Evolutionary conservation across 352 stramenopile genomes (phyloP).

Genomic region (Phytophthora macrochlamydospora): DNA sequence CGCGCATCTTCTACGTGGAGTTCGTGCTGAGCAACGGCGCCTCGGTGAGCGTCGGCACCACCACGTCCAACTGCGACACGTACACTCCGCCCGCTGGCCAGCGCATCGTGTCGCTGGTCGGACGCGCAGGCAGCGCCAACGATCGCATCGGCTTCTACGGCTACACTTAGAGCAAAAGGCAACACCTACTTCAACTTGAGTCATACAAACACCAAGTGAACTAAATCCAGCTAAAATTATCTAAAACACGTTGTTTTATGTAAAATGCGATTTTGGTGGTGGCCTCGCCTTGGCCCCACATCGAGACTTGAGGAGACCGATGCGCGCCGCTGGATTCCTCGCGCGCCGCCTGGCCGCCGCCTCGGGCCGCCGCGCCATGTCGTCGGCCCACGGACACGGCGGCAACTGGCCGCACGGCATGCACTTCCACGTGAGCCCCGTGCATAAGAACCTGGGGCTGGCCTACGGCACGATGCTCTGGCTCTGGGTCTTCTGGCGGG

Average conservation of each 20-base stretch:
- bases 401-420: slow-evolving; percentile 84
- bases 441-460: slow-evolving; percentile 88
- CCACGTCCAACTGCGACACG: slow-evolving; percentile 16
- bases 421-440: slow-evolving; percentile 89
- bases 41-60: slow-evolving; percentile 18
- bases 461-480: slow-evolving; percentile 91
- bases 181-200: background rate
- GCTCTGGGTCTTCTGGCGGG: slow-evolving; percentile 91
- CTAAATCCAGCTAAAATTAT: no score
- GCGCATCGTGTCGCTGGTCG: slow-evolving; percentile 18
- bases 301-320: background rate
- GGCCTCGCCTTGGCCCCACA: no score
- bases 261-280: background rate
- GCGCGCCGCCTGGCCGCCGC: slow-evolving; percentile 52
- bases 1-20: slow-evolving; percentile 19
- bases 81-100: slow-evolving; percentile 13
- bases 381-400: slow-evolving; percentile 51
- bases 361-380: slow-evolving; percentile 63
- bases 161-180: slow-evolving; percentile 1
- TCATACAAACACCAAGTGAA: background rate
- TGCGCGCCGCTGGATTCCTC: slow-evolving; percentile 53
- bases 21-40: slow-evolving; percentile 23
- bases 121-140: slow-evolving; percentile 20
- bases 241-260: background rate
- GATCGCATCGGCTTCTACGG: slow-evolving; percentile 17